Base-by-base conservation (phyloP, 164 flowering plant species). In the Taxillus chinensis region DNA sequence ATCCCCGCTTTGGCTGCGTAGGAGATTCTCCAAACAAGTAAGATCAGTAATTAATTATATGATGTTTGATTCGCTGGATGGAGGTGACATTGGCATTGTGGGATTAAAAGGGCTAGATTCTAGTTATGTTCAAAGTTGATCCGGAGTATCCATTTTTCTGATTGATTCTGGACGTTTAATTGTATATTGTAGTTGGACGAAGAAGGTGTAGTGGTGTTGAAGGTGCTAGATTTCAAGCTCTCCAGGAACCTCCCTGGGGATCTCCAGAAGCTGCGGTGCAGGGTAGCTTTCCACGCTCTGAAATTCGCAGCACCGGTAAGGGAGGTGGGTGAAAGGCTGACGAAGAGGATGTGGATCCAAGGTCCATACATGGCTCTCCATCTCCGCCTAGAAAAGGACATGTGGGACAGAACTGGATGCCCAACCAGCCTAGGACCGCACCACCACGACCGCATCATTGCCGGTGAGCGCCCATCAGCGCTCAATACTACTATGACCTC, bases 221-320 rank as follows among this genome's bases (percentile, higher is more conserved):
- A 75, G 69, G 95, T 87, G 46, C 65, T 90, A 48, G 89, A 84
- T 72, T 86, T 87, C 42, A 87, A 75, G 71, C 97, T 90, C 68
- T 78, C 90, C 38, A 83, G 80, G 76, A 77, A 87, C 75, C 97
- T 90, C 9, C 86, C 90, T 2, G 57, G 78, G 2, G 95, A 90
- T 68, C 83, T 90, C 65, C 97, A 86, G 64, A 90, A 83, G 78
- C 92, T 90, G 40, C 73, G 82, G 3, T 90, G 97, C 68, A 86
- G 87, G 90, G 91, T 87, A 10, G 92, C 92, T 7, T 90, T 90
- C 70, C 87, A 87, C 55, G 95, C 95, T 8, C 55, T 90, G 53
- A 83, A 78, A 71, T 90, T 84, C 65, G 76, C 82, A 46, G 60
- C 80, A n/a, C 87, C 83, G 12, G 73, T 90, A 51, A 66, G 62